A percentile compares a stretch with the other conserved stretches of the same genome.
Conservation (phyloP, 2,329 filamentous ascomycete genomes). For the Diplodia corticola region DNA sequence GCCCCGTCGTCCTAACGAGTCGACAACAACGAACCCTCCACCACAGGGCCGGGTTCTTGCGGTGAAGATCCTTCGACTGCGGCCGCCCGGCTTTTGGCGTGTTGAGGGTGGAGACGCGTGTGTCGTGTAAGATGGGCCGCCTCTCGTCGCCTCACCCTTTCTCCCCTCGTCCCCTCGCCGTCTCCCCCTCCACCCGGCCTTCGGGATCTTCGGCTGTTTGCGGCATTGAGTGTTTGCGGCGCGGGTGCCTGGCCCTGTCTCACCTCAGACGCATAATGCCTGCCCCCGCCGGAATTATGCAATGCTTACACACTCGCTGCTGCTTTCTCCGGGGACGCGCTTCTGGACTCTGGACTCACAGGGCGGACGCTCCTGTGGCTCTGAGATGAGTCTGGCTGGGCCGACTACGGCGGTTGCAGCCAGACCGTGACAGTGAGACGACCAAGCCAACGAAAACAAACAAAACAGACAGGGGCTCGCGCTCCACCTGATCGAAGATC, state of each 20-base stretch:
- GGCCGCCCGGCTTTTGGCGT: not conserved
- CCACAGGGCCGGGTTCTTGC: not conserved
- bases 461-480: not conserved
- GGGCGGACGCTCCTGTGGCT: too few species aligned
- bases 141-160: not conserved
- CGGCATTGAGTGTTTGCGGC: not conserved
- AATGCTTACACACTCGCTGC: not conserved
- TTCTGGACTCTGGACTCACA: too few species aligned
- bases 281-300: not conserved
- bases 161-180: too few species aligned
- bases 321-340: not conserved
- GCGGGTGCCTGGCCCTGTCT: not conserved
- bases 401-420: not conserved
- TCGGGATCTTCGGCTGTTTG: not conserved
- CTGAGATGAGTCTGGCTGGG: too few species aligned
- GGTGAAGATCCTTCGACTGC: not conserved
- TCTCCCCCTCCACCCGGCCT: not conserved
- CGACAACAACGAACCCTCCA: not conserved
- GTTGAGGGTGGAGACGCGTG: not conserved
- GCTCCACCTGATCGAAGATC: not conserved
- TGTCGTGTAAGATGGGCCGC: not conserved
- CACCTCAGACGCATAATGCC: not conserved
- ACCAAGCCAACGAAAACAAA: not conserved
- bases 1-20: not conserved
- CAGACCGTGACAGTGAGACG: too few species aligned